Conservation (phyloP, 139 green algal genomes). For the Chlorella sp. region DNA sequence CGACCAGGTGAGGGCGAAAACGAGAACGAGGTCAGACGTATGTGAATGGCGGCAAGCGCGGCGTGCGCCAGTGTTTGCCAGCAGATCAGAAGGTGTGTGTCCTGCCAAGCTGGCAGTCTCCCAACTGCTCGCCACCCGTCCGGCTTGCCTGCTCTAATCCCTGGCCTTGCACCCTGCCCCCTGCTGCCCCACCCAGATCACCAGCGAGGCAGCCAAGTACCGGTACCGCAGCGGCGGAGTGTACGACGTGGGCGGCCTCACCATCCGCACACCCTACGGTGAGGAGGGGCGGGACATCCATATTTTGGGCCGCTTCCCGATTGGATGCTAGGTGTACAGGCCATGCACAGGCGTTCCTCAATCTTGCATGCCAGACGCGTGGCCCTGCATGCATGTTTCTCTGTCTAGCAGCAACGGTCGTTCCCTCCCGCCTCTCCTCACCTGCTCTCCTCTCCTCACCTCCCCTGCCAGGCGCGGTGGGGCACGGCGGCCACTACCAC, state of each 20-base stretch:
- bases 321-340: no score
- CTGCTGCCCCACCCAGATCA: conserved; percentile 54
- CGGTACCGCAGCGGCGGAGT: conserved; percentile 85
- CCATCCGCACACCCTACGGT: conserved; percentile 89
- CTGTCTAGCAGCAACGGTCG: no score
- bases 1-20: conserved; percentile 70
- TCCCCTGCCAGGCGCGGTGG: conserved; percentile 80
- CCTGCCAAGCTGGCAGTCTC: no score
- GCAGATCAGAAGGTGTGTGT: no score
- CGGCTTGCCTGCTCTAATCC: no score
- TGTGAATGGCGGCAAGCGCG: background rate
- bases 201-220: conserved; percentile 94
- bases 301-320: background rate
- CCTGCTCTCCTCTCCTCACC: background rate
- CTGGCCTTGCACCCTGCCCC: background rate
- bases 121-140: no score
- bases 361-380: no score
- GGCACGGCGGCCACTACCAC: conserved; percentile 96
- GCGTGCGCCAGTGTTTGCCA: background rate
- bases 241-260: conserved; percentile 90
- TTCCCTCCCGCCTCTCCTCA: no score
- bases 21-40: no score
- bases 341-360: no score
- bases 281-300: background rate
- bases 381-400: no score